Conservation (phyloP, 768 basidiomycete genomes). For the Kwoniella europaea region DNA sequence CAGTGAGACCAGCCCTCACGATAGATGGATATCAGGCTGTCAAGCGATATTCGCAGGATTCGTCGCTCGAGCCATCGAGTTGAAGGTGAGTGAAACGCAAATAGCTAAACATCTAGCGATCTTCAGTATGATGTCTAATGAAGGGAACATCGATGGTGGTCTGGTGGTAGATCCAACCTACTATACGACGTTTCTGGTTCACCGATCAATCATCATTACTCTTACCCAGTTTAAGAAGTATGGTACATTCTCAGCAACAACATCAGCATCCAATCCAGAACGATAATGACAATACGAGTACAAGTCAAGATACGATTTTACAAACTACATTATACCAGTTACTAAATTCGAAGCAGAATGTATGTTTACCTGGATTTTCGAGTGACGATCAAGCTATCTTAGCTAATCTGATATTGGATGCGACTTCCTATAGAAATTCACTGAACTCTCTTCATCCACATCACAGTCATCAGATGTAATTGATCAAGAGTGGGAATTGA, state of each 20-base stretch:
- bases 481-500: not conserved
- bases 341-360: not conserved
- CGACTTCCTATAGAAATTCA: not conserved
- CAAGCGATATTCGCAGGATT: constrained; percentile 14
- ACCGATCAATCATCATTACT: not conserved
- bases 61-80: not conserved
- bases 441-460: not conserved
- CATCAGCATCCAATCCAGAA: no score
- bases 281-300: not conserved
- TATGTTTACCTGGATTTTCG: not conserved
- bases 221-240: not conserved
- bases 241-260: not conserved
- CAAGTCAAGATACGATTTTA: not conserved
- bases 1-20: not conserved
- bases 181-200: not conserved
- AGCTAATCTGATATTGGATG: no score
- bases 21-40: constrained; percentile 9
- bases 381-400: not conserved
- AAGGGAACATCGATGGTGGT: not conserved
- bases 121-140: no score
- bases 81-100: not conserved
- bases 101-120: no score
- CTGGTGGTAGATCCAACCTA: not conserved
- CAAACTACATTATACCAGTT: not conserved
- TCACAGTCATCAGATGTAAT: not conserved